Evolutionary conservation across 2,329 filamentous ascomycete genomes (phyloP).

Genomic region (Neonectria punicea): DNA sequence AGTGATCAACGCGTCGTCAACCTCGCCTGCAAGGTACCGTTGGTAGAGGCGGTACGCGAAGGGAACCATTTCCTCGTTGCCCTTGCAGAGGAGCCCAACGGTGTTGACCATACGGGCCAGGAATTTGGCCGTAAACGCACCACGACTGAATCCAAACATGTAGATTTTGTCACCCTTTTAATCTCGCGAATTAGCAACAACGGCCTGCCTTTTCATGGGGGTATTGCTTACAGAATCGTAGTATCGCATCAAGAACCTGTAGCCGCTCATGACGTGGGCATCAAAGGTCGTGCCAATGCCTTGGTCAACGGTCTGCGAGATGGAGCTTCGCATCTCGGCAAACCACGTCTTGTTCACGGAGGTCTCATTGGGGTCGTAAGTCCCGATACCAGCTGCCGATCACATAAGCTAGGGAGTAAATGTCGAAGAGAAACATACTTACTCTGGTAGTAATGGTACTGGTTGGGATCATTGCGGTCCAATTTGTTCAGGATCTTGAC

Average conservation of each 20-base stretch:
- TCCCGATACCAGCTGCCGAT: conserved; percentile 58
- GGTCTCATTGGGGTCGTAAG: conserved; percentile 57
- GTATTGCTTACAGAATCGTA: conserved; percentile 52
- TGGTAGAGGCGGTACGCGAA: conserved; percentile 60
- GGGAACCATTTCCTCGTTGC: conserved; percentile 64
- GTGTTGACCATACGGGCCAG: conserved; percentile 62
- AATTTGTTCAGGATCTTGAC: conserved; percentile 61
- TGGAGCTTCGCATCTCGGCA: conserved; percentile 47
- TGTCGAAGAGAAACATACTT: conserved; percentile 17
- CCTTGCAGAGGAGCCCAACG: conserved; percentile 60
- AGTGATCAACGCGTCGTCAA: conserved; percentile 44
- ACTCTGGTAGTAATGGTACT: conserved; percentile 64
- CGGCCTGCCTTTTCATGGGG: neutral
- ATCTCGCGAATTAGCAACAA: conserved; percentile 2
- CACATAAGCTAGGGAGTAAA: neutral
- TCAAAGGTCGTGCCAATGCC: conserved; percentile 60
- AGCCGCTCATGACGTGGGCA: conserved; percentile 62
- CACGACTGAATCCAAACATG: conserved; percentile 64
- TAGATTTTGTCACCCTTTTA: conserved; percentile 60
- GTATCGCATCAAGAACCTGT: conserved; percentile 65
- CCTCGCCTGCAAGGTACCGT: conserved; percentile 52
- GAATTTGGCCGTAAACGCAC: conserved; percentile 64
- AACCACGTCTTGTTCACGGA: conserved; percentile 53
- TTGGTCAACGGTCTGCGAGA: conserved; percentile 55
- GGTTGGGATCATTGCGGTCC: conserved; percentile 55